phyloP scores from a whole-genome alignment of 2,329 filamentous ascomycete genomes.

The Thelonectria discophora region DNA sequence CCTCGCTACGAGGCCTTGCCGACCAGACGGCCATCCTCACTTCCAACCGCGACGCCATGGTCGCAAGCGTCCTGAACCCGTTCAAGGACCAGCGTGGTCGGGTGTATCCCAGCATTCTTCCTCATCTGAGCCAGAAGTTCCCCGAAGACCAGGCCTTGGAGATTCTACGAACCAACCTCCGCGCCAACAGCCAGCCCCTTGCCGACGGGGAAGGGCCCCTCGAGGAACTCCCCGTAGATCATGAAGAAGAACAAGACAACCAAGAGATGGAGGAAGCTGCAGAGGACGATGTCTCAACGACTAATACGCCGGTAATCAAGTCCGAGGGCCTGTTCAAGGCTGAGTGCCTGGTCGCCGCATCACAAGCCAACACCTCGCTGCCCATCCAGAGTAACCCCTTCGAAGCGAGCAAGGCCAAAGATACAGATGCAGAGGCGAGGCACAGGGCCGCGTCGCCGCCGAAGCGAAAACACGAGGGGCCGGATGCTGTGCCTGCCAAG shows the following conservation, averaged over 20 bases:
- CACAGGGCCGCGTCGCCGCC: constrained; percentile 43
- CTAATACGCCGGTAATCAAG: constrained; percentile 32
- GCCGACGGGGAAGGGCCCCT: constrained; percentile 34
- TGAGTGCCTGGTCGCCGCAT: constrained; percentile 29
- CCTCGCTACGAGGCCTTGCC: constrained; percentile 75
- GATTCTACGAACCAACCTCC: constrained; percentile 70
- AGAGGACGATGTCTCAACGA: constrained; percentile 46
- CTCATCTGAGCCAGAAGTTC: constrained; percentile 76
- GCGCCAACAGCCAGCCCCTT: constrained; percentile 46
- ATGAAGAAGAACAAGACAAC: constrained; percentile 49
- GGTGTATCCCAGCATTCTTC: constrained; percentile 77
- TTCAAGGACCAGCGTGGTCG: constrained; percentile 70
- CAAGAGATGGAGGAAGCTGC: constrained; percentile 50
- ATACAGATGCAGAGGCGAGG: constrained; percentile 24
- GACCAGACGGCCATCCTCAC: constrained; percentile 83
- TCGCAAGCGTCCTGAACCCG: constrained; percentile 85
- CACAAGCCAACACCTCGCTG: constrained; percentile 38
- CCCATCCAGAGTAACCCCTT: constrained; percentile 50
- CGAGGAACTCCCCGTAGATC: constrained; percentile 38
- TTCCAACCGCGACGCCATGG: constrained; percentile 74
- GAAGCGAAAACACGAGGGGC: constrained; percentile 53
- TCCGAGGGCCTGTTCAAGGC: constrained; percentile 34
- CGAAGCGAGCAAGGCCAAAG: constrained; percentile 38
- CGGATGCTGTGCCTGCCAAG: constrained; percentile 49
- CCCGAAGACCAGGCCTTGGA: constrained; percentile 73